Percentiles rank a stretch among this genome's conserved stretches.
Evolutionary conservation across 495 filamentous ascomycete species (phyloP).

Genomic region (Neurospora hispaniola): DNA sequence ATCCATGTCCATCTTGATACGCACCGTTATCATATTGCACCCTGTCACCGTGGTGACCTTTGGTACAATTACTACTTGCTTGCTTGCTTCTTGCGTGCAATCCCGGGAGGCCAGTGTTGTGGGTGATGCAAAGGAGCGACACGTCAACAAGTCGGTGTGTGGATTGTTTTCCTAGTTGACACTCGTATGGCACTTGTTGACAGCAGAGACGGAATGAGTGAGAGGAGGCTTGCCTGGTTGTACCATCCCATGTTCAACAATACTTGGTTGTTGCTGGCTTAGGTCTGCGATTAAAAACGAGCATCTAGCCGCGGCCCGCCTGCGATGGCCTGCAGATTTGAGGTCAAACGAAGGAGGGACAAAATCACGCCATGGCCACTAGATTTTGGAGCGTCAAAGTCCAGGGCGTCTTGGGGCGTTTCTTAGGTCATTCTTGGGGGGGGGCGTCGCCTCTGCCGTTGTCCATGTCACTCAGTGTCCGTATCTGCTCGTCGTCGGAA

Average conservation of each 20-base stretch:
- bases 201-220: neutral
- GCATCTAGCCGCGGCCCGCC: conserved; percentile 7
- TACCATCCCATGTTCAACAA: neutral
- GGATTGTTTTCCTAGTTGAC: neutral
- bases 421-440: too few relatives aligned
- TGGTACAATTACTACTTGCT: neutral
- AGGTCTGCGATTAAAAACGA: neutral
- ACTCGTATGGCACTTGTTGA: neutral
- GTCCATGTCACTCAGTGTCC: neutral
- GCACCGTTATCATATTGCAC: neutral
- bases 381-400: neutral
- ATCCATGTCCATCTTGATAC: neutral
- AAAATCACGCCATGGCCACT: conserved; percentile 5
- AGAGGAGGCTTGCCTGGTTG: neutral
- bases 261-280: neutral
- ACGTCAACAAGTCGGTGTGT: conserved; percentile 27
- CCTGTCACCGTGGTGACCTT: neutral
- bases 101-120: neutral
- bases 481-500: neutral
- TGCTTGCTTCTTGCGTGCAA: neutral
- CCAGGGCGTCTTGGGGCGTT: neutral
- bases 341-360: conserved; percentile 19
- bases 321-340: conserved; percentile 16
- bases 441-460: neutral
- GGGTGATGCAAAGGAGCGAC: conserved; percentile 17